Conservation (phyloP, 768 basidiomycete species). For the Boletus huronensis region DNA sequence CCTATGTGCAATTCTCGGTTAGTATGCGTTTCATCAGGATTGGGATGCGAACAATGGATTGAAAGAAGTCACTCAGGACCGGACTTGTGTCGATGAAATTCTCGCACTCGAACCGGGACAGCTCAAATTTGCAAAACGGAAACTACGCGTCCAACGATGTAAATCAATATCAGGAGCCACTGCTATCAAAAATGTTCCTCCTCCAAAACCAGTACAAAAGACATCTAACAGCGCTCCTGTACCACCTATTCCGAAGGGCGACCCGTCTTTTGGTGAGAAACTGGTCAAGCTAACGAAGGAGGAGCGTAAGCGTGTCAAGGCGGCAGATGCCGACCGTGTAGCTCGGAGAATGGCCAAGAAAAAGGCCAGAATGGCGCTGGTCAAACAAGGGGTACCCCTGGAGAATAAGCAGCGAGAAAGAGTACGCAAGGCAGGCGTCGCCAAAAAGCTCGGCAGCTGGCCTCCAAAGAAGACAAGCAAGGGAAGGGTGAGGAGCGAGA, state of each 20-base stretch:
- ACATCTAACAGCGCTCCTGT: conserved; percentile 6
- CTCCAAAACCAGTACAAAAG: conserved; percentile 1
- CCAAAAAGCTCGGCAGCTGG: conserved; percentile 20
- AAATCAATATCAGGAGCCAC: conserved; percentile 57
- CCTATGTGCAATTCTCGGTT: conserved; percentile 85
- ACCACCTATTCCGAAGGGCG: conserved; percentile 59
- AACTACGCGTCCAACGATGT: conserved; percentile 86
- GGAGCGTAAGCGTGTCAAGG: conserved; percentile 81
- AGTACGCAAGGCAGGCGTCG: conserved; percentile 38
- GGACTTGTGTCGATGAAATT: conserved; percentile 88
- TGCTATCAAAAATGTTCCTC: conserved; percentile 13
- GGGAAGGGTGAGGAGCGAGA: conserved; percentile 52
- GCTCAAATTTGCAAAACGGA: conserved; percentile 91
- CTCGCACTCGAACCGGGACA: conserved; percentile 73
- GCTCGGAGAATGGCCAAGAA: conserved; percentile 89
- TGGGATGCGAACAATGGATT: not conserved
- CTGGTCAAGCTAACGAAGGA: conserved; percentile 78
- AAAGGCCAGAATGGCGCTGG: conserved; percentile 59
- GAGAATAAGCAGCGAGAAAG: conserved; percentile 45
- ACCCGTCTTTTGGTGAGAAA: conserved; percentile 77
- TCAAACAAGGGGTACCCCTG: conserved; percentile 35
- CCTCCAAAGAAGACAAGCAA: conserved; percentile 34
- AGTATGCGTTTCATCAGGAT: not conserved
- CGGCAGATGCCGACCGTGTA: conserved; percentile 73
- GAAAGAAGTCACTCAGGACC: conserved; percentile 53